Base-by-base conservation (phyloP, 805 yeast genomes). In the Kluyveromyces starmeri region DNA sequence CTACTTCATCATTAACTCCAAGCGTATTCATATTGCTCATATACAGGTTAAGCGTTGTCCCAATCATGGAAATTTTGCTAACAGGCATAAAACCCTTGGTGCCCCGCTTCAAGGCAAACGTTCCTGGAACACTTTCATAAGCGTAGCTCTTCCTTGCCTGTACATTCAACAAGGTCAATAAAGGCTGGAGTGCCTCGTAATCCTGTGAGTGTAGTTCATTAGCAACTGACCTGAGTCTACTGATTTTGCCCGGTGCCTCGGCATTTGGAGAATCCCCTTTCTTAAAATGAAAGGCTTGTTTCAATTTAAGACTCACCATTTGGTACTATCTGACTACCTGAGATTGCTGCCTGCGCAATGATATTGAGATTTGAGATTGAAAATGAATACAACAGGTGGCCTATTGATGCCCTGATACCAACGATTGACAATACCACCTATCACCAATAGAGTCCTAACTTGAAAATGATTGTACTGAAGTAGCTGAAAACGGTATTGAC, bases 121-220 rank as follows among this genome's bases (percentile, higher is more conserved):
- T 12, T 4, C 28, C 30, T 11, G 21, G 13, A 2, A 27, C 23
- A 12, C 22, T 27, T 13, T 29, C 25, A 30, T 29, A 32, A 10
- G 30, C 17, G 21, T 38, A 38, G 11, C 36, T 22, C 23, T 38
- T 38, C 9, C 31, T 29, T 19, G 25, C n/a, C 20, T 38, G 41
- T 15, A 37, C 35, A 20, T 38, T 37, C 30, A 38, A 21, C 21
- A 38, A 17, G 10, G 32, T 38, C n/a, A 38, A 31, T 19, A 38
- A 18, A 7, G 41, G 41, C 15, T 31, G 36, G 18, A 38, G 20
- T 8, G 35, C 26, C 12, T 38, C 38, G 18, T 25, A 35, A 12
- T 34, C 36, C 16, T 23, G 15, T 4, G 36, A 15, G 11, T 14
- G 25, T 7, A 33, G 18, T 10, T 20, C 30, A 6, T 33, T 33